Percentiles rank a stretch among this genome's conserved stretches.
Evolutionary conservation across 352 stramenopile genomes (phyloP).

Genomic region (Phytophthora constricta): DNA sequence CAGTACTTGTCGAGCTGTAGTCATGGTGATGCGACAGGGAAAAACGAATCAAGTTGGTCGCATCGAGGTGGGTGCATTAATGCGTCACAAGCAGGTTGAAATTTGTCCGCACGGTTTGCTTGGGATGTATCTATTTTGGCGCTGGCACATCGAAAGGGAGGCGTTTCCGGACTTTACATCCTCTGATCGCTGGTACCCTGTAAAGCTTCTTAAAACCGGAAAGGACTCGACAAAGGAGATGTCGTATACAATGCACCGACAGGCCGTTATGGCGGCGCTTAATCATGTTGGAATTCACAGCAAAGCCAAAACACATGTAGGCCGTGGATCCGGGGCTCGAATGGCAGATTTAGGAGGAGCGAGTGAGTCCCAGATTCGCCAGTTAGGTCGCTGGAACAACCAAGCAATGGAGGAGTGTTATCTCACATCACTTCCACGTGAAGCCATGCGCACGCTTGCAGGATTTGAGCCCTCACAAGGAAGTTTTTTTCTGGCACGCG

Average conservation of each 20-base stretch:
- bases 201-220: conserved; percentile 5
- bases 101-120: conserved; percentile 8
- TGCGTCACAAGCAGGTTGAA: conserved; percentile 12
- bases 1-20: background rate
- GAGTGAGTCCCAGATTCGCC: conserved; percentile 12
- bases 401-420: conserved; percentile 22
- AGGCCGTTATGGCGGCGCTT: background rate
- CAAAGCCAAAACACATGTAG: conserved; percentile 6
- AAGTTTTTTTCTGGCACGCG: background rate
- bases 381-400: conserved; percentile 13
- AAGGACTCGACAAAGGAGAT: conserved; percentile 8
- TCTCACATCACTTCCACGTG: conserved; percentile 4
- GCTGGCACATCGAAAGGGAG: conserved; percentile 9
- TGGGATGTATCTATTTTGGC: conserved; percentile 14
- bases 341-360: conserved; percentile 13
- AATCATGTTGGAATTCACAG: background rate
- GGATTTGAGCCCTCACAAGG: conserved; percentile 3
- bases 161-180: conserved; percentile 1
- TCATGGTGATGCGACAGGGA: conserved; percentile 17
- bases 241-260: conserved; percentile 6
- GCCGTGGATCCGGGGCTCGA: background rate
- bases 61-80: conserved; percentile 10
- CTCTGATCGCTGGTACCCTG: conserved; percentile 4
- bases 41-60: conserved; percentile 22
- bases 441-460: conserved; percentile 16